Base-by-base conservation (phyloP, 768 basidiomycete species). In the Amanita exitialis region DNA sequence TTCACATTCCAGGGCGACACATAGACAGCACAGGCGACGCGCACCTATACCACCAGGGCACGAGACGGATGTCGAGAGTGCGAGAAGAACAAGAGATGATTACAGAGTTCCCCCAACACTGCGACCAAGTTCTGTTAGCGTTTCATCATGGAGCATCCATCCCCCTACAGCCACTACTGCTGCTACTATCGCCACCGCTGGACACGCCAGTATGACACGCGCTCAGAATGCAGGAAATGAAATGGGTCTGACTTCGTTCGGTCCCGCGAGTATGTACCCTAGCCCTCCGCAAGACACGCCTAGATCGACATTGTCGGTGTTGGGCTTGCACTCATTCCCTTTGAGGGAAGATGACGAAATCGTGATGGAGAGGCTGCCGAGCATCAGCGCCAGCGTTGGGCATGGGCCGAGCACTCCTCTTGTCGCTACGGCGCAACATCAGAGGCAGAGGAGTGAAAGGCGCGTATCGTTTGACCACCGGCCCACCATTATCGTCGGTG, bases 31-130 rank as follows among this genome's bases (percentile, higher is more conserved):
- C 13, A 30, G 42, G 8, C 25, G 50, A 16, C 37, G 50, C 5
- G 23, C 25, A 2, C 23, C 28, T 28, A 32, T 44, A 8, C 21
- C 35, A n/a, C 49, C 49, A 15, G 50, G 50, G n/a, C 50, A 51
- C 42, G 50, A 51, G 32, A 51, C 50, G 30, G 50, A 51, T 25
- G 50, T 51, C n/a, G 50, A 51, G 18, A 51, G 42, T 27, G 50
- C 28, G 4, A 51, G 50, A 51, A 44, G 41, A 25, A 25, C 30
- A 13, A 16, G 39, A 21, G 49, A 49, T 42, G 49, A 49, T 6
- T n/a, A 32, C n/a, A 27, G 32, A n/a, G 18, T 4, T 5, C 27
- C 39, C 13, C 39, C 37, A 18, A 30, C 28, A 10, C 39, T 41
- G 9, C 49, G 49, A 8, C 39, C 49, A 2, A 44, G 16, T 30